Evolutionary conservation across 2,329 filamentous ascomycete genomes (phyloP).

Genomic region (Phyllosticta citriasiana): DNA sequence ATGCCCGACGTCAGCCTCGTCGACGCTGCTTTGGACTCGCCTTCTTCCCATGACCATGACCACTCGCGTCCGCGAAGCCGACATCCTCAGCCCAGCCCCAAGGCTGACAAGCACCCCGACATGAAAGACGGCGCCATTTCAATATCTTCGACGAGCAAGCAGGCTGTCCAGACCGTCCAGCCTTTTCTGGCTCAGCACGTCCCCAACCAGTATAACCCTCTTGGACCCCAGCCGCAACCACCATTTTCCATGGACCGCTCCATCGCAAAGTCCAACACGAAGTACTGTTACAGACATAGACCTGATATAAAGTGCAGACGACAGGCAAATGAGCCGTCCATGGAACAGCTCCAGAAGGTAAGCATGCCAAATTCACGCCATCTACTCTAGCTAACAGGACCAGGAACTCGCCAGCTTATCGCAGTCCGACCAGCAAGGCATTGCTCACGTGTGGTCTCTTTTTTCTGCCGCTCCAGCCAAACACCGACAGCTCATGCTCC

Average conservation of each 20-base stretch:
- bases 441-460: constrained; percentile 93
- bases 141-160: constrained; percentile 42
- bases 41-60: constrained; percentile 14
- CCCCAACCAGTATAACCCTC: constrained; percentile 74
- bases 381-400: constrained; percentile 13
- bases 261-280: constrained; percentile 56
- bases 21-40: neutral
- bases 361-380: constrained; percentile 21
- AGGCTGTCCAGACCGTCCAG: constrained; percentile 68
- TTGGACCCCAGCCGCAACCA: constrained; percentile 35
- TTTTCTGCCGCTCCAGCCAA: constrained; percentile 93
- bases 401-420: constrained; percentile 76
- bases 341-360: constrained; percentile 88
- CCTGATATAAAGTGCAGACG: constrained; percentile 90
- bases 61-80: constrained; percentile 19
- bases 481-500: constrained; percentile 90
- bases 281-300: constrained; percentile 89
- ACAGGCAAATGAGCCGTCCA: constrained; percentile 88
- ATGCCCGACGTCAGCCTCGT: neutral
- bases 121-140: constrained; percentile 26
- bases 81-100: constrained; percentile 17
- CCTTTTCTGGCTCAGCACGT: constrained; percentile 90
- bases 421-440: constrained; percentile 81
- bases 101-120: constrained; percentile 15
- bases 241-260: constrained; percentile 25